Base-by-base conservation (phyloP, 768 basidiomycete species). In the Lactifluus volemus region DNA sequence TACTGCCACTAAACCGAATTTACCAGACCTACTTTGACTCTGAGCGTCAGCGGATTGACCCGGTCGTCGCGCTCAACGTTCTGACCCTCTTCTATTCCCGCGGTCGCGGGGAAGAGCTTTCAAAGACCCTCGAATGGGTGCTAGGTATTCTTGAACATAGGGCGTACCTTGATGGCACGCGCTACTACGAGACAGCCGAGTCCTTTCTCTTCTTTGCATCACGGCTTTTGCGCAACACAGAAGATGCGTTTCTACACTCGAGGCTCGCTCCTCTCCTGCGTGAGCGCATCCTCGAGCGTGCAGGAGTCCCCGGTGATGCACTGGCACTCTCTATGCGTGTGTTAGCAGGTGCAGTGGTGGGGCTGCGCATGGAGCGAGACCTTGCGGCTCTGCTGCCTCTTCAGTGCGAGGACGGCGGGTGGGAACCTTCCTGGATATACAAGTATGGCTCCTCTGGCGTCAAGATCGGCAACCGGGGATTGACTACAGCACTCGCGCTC, bases 321-420 rank as follows among this genome's bases (percentile, higher is more conserved):
- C 70, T 83, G 19, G 79, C 80, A 6, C 77, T 84, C 1, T 78
- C 81, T 0, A 81, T 82, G 79, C 81, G 83, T 0, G 73, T 85
- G 53, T 62, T 81, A 19, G 77, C 76, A 0, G 78, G 78, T 45
- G 69, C 73, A 1, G 71, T 68, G 11, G 70, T 79, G 15, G 79
- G 76, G 6, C 53, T 81, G n/a, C 65, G 67, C 30, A 72, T 80
- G 65, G 72, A 77, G 15, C 69, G 75, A 2, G 83, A 84, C 67
- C 62, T 81, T 7, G 70, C 73, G 11, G 66, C 70, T 17, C 75
- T 85, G 6, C 73, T 80, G 4, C 68, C 74, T 4, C 67, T 81
- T 58, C 83, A 84, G 64, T 72, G 72, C 58, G 78, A 78, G 60
- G 82, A 84, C 63, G 83, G 83, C n/a, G 78, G 80, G 4, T 85